Conservation (phyloP, 2,329 filamentous ascomycete species). For the Talaromyces verruculosus region DNA sequence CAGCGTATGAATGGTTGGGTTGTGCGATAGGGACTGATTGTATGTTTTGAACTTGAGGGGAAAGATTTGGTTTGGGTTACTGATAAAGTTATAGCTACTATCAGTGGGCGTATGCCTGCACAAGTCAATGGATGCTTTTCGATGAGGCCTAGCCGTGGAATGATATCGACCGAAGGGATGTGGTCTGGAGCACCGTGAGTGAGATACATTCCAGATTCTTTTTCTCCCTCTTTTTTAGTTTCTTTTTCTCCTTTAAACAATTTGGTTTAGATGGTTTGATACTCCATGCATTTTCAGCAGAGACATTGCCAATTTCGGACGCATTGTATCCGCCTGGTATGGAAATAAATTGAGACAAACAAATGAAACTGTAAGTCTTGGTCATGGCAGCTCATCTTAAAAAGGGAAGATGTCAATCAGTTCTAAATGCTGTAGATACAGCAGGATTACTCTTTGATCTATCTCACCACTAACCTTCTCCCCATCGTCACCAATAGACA, state of each 20-base stretch:
- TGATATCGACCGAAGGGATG: not conserved
- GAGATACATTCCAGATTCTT: not conserved
- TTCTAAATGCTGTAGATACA: not conserved
- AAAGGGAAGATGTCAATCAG: not conserved
- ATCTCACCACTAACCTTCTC: not conserved
- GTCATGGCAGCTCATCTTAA: not conserved
- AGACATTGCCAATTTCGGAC: not conserved
- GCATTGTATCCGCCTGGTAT: not conserved
- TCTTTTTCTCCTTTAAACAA: not conserved
- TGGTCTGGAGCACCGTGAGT: not conserved
- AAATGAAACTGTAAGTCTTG: not conserved
- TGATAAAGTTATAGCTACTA: not conserved
- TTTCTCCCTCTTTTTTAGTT: not conserved
- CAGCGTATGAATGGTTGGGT: constrained; percentile 46
- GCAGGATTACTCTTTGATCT: not conserved
- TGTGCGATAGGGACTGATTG: constrained; percentile 9
- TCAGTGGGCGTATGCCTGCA: not conserved
- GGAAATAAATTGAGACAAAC: not conserved
- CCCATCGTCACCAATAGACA: not conserved
- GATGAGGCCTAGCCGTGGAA: not conserved
- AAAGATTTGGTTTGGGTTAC: not conserved
- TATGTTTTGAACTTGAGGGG: not conserved
- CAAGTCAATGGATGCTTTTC: not conserved
- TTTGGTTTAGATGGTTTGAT: not conserved
- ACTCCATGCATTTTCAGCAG: not conserved